Percentiles rank a stretch among this genome's conserved stretches.
These are phyloP conservation scores for Fusarium sp. DNA, from an alignment of 2,329 filamentous ascomycete genomes.

Conservation along the genomic window DNA sequence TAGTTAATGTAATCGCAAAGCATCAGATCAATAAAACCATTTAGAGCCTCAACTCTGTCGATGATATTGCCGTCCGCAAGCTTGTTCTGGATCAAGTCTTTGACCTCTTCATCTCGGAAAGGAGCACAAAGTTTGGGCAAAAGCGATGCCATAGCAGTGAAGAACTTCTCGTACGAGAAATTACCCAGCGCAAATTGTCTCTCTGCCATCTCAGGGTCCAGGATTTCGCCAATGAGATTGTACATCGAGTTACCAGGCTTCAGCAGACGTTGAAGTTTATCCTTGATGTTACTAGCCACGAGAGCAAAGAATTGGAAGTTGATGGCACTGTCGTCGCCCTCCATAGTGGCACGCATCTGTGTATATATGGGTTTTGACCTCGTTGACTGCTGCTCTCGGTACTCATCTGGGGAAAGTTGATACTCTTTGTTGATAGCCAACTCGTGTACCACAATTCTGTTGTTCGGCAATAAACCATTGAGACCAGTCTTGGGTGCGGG, in stretches of 20 bases:
- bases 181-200: constrained; percentile 76
- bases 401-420: constrained; percentile 73
- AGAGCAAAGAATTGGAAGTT: constrained; percentile 76
- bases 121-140: constrained; percentile 85
- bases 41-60: constrained; percentile 79
- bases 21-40: constrained; percentile 81
- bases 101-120: constrained; percentile 81
- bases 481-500: constrained; percentile 56
- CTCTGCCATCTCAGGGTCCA: constrained; percentile 78
- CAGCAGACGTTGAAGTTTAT: constrained; percentile 78
- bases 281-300: constrained; percentile 77
- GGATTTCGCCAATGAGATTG: constrained; percentile 77
- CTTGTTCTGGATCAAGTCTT: constrained; percentile 73
- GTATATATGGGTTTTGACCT: constrained; percentile 63
- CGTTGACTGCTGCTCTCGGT: constrained; percentile 66
- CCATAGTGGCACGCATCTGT: constrained; percentile 74
- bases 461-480: constrained; percentile 74
- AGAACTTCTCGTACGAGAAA: constrained; percentile 86
- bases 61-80: constrained; percentile 73
- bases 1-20: constrained; percentile 87
- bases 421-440: constrained; percentile 84
- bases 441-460: constrained; percentile 81
- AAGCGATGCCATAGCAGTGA: constrained; percentile 78
- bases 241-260: constrained; percentile 79
- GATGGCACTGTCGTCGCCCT: constrained; percentile 71